Percentiles rank a stretch among this genome's conserved stretches.
Evolutionary conservation across 306 rosid species (phyloP).

Genomic region (Benincasa hispida): DNA sequence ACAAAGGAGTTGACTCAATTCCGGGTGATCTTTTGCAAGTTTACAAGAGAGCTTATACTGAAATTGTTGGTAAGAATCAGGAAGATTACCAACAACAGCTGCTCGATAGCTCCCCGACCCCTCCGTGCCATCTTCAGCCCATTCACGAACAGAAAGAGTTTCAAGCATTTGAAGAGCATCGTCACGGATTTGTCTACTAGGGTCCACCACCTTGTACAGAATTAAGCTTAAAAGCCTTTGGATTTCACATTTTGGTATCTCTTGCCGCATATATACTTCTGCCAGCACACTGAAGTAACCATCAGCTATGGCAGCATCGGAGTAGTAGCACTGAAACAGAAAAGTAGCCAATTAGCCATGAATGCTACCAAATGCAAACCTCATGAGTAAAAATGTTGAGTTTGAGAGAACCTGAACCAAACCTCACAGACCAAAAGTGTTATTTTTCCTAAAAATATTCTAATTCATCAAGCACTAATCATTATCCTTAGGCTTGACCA

Average conservation of each 20-base stretch:
- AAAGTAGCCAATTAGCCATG: constrained; percentile 9
- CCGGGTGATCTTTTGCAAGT: constrained; percentile 99
- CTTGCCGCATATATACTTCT: constrained; percentile 99
- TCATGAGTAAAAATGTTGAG: too few species aligned
- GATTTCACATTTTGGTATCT: constrained; percentile 95
- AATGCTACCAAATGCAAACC: too few species aligned
- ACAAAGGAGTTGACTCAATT: constrained; percentile 92
- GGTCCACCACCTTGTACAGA: constrained; percentile 99
- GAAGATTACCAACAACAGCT: constrained; percentile 99
- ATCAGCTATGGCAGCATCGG: constrained; percentile 95
- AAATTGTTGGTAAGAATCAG: constrained; percentile 98
- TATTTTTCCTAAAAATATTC: background rate
- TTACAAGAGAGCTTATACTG: constrained; percentile 98
- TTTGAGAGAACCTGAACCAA: too few species aligned
- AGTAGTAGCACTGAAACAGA: constrained; percentile 76
- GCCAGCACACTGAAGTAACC: constrained; percentile 99
- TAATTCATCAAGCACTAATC: background rate
- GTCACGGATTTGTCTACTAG: constrained; percentile 96
- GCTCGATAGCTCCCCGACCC: constrained; percentile 95
- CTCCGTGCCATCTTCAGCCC: constrained; percentile 99
- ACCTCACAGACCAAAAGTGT: too few species aligned
- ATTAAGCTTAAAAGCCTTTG: constrained; percentile 93
- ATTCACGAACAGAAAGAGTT: constrained; percentile 93
- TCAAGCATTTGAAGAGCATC: constrained; percentile 99
- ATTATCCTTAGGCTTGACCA: background rate